These are phyloP conservation scores for Nakazawaea populi DNA, from an alignment of 805 yeast genomes.

Conservation along the genomic window DNA sequence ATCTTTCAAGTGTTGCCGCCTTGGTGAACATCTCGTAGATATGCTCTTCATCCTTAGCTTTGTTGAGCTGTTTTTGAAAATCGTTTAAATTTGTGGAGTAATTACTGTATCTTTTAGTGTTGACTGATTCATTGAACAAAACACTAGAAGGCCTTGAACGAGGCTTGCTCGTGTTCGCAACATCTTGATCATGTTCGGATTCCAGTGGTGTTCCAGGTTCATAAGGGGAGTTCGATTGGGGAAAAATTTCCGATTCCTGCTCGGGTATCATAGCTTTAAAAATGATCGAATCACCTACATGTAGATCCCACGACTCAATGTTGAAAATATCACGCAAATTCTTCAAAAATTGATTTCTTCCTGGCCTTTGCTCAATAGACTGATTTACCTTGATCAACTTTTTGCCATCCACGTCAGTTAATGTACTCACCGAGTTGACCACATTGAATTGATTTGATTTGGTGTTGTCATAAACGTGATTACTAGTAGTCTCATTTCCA, in stretches of 20 bases:
- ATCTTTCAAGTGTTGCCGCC: constrained; percentile 67
- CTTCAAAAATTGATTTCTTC: constrained; percentile 44
- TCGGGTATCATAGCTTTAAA: constrained; percentile 48
- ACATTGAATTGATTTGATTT: constrained; percentile 13
- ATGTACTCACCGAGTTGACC: constrained; percentile 7
- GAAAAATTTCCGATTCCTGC: constrained; percentile 27
- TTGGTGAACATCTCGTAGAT: constrained; percentile 30
- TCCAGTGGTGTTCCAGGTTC: background rate
- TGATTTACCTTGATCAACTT: background rate
- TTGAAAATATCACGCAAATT: constrained; percentile 60
- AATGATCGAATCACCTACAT: constrained; percentile 47
- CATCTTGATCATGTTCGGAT: background rate
- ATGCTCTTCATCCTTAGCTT: background rate
- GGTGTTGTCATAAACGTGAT: constrained; percentile 12
- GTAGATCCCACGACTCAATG: constrained; percentile 51
- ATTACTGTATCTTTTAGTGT: constrained; percentile 26
- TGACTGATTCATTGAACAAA: constrained; percentile 24
- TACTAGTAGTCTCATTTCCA: constrained; percentile 24
- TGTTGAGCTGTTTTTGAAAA: constrained; percentile 4
- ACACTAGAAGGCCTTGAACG: constrained; percentile 27
- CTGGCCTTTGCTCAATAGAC: constrained; percentile 9
- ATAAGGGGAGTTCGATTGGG: background rate
- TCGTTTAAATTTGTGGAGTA: constrained; percentile 28
- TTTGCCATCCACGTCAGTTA: background rate
- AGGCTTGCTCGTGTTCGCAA: constrained; percentile 1